phyloP scores from a whole-genome alignment of 352 stramenopile genomes.

The Pythium aphanidermatum region DNA sequence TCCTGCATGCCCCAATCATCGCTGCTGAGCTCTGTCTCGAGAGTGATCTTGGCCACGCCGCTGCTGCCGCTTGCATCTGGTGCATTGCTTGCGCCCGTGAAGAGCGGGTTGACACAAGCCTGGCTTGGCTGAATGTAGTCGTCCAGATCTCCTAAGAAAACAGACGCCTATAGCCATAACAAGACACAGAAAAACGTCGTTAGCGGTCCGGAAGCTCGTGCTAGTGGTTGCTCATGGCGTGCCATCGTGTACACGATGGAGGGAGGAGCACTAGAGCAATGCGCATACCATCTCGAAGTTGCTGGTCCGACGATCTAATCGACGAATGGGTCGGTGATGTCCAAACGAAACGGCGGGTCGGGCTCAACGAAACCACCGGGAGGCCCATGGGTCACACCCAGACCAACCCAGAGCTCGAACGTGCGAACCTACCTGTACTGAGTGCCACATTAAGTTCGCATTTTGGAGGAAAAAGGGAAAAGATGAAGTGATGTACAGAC shows the following conservation, averaged over 20 bases:
- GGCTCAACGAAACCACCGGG: too few relatives aligned
- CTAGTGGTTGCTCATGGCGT: too few relatives aligned
- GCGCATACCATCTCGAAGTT: slow-evolving; percentile 20
- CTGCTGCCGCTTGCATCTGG: slow-evolving; percentile 1
- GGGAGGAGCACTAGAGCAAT: background rate
- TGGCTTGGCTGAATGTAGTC: slow-evolving; percentile 94
- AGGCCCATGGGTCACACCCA: too few relatives aligned
- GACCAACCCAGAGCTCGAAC: too few relatives aligned
- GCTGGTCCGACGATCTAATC: background rate
- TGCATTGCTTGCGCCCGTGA: slow-evolving; percentile 42
- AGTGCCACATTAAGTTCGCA: too few relatives aligned
- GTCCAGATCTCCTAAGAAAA: slow-evolving; percentile 91
- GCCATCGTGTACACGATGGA: background rate
- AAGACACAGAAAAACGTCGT: background rate
- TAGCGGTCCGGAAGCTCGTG: too few relatives aligned
- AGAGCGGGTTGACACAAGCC: slow-evolving; percentile 92
- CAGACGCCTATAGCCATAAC: slow-evolving; percentile 56
- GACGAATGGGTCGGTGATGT: slow-evolving; percentile 7
- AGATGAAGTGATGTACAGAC: too few relatives aligned
- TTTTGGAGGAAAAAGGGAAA: too few relatives aligned
- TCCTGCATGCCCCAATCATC: slow-evolving; percentile 45
- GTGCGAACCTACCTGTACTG: too few relatives aligned
- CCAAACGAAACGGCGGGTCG: too few relatives aligned
- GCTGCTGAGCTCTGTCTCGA: slow-evolving; percentile 65
- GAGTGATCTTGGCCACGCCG: slow-evolving; percentile 61